Base-by-base conservation (phyloP, 2,329 filamentous ascomycete species). In the Penicillium digitatum region DNA sequence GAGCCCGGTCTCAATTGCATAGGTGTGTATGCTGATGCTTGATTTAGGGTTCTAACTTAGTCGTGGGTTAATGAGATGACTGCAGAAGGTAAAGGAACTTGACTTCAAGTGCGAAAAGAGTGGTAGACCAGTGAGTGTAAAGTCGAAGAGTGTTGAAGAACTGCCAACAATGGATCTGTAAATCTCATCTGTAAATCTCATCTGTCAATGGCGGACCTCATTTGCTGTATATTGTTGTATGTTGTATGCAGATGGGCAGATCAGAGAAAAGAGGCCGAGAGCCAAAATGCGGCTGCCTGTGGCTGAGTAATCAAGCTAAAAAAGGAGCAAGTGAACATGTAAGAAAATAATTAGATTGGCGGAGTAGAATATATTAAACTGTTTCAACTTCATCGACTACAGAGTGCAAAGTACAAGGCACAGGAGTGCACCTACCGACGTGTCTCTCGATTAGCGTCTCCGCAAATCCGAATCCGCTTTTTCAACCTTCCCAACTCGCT, bases 281-380 rank as follows among this genome's bases (percentile, higher is more conserved):
- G 22, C 11, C 9, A 18, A 48, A 54, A 63, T 56, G 46, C 40
- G 61, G 61, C 58, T 63, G 61, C 61, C 61, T 63, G 45, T 47
- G 58, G 61, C 61, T 63, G 61, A 63, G 60, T 62, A 63, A 63
- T 62, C 51, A 20, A 20, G 26, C 4, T 5, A 35, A 24, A 24
- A 22, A 32, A 24, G 37, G 37, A 50, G 20, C 11, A 18, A 26
- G 5, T 14, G 8, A 9, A 6, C 10, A 44, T 8, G 18, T 44
- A 26, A 9, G 27, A 27, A 20, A 12, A 11, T n/a, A 48, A 29
- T 20, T 34, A 8, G 29, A 18, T 8, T 2, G 12, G 3, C 3
- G 27, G 14, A 27, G 7, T 31, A 16, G 2, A 26, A 14, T 24
- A 47, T 16, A 47, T 22, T 16, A 10, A 38, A 29, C n/a, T 11